phyloP scores from a whole-genome alignment of 768 basidiomycete species.

The Podaxis mareebaensis region DNA sequence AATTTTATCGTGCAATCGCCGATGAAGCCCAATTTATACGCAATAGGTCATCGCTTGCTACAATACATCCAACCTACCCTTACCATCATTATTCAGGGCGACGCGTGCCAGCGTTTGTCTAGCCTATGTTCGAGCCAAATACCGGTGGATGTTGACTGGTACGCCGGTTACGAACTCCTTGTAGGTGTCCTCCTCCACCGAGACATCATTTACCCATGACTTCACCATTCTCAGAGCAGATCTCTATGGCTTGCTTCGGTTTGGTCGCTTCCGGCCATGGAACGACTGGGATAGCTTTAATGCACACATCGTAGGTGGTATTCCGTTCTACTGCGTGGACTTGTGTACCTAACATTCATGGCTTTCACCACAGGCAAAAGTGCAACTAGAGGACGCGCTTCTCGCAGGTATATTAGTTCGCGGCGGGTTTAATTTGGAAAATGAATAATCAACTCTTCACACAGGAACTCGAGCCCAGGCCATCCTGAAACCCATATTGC shows the following conservation, averaged over 20 bases:
- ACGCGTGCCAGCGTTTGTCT: conserved; percentile 61
- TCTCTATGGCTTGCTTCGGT: conserved; percentile 70
- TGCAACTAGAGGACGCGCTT: conserved; percentile 57
- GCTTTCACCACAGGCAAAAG: conserved; percentile 37
- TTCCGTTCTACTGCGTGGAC: neutral
- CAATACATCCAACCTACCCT: neutral
- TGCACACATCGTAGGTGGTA: conserved; percentile 44
- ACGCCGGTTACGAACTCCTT: conserved; percentile 74
- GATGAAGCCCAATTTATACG: conserved; percentile 83
- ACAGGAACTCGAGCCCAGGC: conserved; percentile 63
- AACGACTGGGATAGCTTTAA: conserved; percentile 75
- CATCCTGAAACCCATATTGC: conserved; percentile 62
- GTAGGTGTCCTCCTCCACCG: conserved; percentile 31
- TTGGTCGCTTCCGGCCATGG: conserved; percentile 68
- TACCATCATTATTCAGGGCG: conserved; percentile 29
- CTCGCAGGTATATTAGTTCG: conserved; percentile 49
- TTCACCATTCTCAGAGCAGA: conserved; percentile 48
- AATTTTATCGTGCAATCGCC: conserved; percentile 70
- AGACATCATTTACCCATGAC: neutral
- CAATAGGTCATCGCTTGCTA: conserved; percentile 44
- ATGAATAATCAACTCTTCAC: neutral
- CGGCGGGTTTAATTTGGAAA: neutral
- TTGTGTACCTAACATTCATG: neutral
- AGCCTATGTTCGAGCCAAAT: conserved; percentile 60
- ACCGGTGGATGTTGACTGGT: conserved; percentile 80